Conservation (phyloP, 371 early-diverging fungal species). For the Mortierella sp. region DNA sequence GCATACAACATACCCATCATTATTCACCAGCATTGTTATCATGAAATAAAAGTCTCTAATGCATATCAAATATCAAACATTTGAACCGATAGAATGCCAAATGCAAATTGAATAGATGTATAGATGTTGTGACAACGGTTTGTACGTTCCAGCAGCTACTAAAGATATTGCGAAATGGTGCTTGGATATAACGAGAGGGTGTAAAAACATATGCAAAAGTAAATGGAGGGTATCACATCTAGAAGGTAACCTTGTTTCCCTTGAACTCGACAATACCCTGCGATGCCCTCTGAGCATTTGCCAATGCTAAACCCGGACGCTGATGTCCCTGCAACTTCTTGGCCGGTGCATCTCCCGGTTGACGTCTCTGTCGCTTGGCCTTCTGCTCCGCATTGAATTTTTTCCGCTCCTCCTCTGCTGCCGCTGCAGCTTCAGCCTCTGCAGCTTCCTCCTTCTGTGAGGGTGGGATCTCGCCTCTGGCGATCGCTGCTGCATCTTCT, state of each 20-base stretch:
- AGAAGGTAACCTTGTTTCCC: constrained; percentile 72
- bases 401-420: constrained; percentile 51
- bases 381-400: constrained; percentile 45
- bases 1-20: no score
- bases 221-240: neutral
- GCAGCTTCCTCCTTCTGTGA: constrained; percentile 19
- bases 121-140: no score
- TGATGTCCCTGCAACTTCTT: constrained; percentile 58
- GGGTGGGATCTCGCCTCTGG: constrained; percentile 41
- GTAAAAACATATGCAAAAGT: neutral
- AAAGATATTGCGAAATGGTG: no score
- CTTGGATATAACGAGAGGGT: neutral
- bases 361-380: constrained; percentile 54
- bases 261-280: constrained; percentile 71
- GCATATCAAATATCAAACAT: no score
- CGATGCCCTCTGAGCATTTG: constrained; percentile 62
- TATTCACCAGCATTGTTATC: no score
- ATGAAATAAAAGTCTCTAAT: no score
- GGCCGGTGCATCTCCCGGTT: constrained; percentile 43
- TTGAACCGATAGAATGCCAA: no score
- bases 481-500: constrained; percentile 39
- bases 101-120: no score
- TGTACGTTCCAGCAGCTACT: no score
- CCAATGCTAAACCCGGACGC: constrained; percentile 62
- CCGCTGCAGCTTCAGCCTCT: constrained; percentile 44